Percentiles rank a stretch among this genome's conserved stretches.
Conservation (phyloP, 1,284 basidiomycete species). For the Trichosporon inkin region DNA sequence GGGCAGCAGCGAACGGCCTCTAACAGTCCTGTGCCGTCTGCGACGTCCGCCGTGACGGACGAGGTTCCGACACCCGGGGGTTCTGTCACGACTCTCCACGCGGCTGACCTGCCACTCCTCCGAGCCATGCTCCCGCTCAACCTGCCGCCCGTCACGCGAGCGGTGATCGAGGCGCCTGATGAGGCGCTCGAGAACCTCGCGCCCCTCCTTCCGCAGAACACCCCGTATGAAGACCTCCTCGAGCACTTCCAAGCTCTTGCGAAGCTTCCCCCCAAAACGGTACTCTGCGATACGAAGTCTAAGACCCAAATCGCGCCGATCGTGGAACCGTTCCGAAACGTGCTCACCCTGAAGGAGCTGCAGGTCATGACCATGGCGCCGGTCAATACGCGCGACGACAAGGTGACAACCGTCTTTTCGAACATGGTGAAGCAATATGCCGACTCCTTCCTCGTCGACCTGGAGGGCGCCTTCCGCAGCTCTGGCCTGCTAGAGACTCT, state of each 20-base stretch:
- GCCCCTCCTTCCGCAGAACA: conserved; percentile 48
- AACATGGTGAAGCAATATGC: conserved; percentile 49
- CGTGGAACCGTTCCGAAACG: conserved; percentile 52
- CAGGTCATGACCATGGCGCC: conserved; percentile 54
- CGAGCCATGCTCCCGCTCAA: conserved; percentile 52
- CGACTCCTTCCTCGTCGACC: conserved; percentile 43
- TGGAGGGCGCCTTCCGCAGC: conserved; percentile 44
- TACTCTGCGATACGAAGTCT: conserved; percentile 50
- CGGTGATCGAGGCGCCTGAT: conserved; percentile 49
- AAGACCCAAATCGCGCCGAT: conserved; percentile 50
- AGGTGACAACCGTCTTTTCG: conserved; percentile 46
- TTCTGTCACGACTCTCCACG: conserved; percentile 67
- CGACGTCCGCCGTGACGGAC: conserved; percentile 15
- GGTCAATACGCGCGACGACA: conserved; percentile 52
- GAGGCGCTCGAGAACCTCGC: conserved; percentile 45
- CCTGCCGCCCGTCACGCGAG: conserved; percentile 52
- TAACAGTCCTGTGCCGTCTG: no score
- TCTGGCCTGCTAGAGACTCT: conserved; percentile 54
- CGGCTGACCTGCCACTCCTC: conserved; percentile 65
- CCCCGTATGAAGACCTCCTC: conserved; percentile 39
- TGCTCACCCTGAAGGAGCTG: conserved; percentile 57
- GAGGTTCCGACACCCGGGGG: conserved; percentile 56
- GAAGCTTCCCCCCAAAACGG: conserved; percentile 54
- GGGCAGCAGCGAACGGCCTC: conserved; percentile 57
- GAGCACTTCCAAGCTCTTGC: conserved; percentile 49